Evolutionary conservation across 306 rosid species (phyloP).

Genomic region (Biancaea sappan): DNA sequence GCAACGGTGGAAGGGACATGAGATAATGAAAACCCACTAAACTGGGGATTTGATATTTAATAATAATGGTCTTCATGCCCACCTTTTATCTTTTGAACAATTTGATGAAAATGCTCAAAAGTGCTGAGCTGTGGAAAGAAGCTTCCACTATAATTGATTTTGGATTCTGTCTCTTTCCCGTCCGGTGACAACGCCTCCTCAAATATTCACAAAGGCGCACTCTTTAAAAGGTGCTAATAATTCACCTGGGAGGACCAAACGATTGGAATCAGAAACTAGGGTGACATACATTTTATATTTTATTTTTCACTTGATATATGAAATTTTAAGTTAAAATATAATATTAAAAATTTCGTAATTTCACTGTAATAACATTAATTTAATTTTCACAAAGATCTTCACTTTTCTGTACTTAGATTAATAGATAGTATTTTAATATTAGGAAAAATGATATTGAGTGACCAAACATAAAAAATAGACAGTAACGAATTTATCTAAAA

Average conservation of each 20-base stretch:
- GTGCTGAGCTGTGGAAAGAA: slow-evolving; percentile 39
- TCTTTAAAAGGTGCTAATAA: background rate
- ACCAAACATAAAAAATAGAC: too few species aligned
- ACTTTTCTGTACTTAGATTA: too few species aligned
- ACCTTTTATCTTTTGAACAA: slow-evolving; percentile 29
- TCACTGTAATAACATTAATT: too few species aligned
- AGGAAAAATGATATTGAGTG: too few species aligned
- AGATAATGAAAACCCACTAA: slow-evolving; percentile 87
- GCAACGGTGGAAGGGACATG: slow-evolving; percentile 61
- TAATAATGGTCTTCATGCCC: slow-evolving; percentile 27
- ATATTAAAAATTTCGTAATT: too few species aligned
- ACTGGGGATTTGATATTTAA: slow-evolving; percentile 28
- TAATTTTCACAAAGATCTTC: too few species aligned
- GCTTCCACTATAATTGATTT: slow-evolving; percentile 47
- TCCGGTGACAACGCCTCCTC: slow-evolving; percentile 38
- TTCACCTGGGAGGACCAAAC: slow-evolving; percentile 22
- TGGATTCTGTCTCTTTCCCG: slow-evolving; percentile 36
- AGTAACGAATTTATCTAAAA: too few species aligned
- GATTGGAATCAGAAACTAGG: slow-evolving; percentile 34
- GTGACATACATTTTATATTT: too few species aligned
- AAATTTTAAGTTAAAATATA: background rate
- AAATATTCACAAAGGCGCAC: slow-evolving; percentile 30
- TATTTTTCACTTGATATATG: too few species aligned
- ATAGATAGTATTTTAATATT: too few species aligned
- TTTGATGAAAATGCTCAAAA: slow-evolving; percentile 28